These are phyloP conservation scores for Aspergillus mulundensis DNA, from an alignment of 495 filamentous ascomycete genomes.

Conservation along the genomic window DNA sequence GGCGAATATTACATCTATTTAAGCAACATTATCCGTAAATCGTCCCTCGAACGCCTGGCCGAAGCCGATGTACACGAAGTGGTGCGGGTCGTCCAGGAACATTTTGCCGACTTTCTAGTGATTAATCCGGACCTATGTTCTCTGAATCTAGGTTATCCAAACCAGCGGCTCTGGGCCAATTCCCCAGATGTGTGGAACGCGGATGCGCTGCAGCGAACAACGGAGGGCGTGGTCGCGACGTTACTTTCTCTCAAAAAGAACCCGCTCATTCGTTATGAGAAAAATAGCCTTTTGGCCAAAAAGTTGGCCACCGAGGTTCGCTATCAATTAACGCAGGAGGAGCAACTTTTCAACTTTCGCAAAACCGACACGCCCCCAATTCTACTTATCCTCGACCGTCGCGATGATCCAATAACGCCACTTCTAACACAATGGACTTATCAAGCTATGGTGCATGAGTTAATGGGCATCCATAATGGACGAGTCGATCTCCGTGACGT, in stretches of 20 bases:
- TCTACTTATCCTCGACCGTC: conserved; percentile 81
- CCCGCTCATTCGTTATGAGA: conserved; percentile 89
- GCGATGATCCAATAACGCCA: conserved; percentile 95
- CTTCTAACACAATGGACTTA: conserved; percentile 97
- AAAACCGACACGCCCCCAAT: conserved; percentile 94
- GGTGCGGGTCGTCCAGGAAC: conserved; percentile 85
- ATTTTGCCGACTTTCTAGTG: conserved; percentile 92
- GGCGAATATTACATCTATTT: conserved; percentile 97
- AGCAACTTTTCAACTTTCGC: conserved; percentile 95
- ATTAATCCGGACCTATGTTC: conserved; percentile 93
- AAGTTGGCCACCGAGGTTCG: conserved; percentile 89
- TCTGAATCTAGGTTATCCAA: conserved; percentile 68
- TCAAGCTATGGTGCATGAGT: conserved; percentile 97
- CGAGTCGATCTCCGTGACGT: conserved; percentile 82
- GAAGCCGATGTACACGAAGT: conserved; percentile 99
- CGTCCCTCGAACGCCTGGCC: conserved; percentile 86
- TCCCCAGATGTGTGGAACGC: conserved; percentile 86
- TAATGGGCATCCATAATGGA: conserved; percentile 90
- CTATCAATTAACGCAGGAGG: conserved; percentile 91
- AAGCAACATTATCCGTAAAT: conserved; percentile 96
- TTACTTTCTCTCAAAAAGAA: conserved; percentile 91
- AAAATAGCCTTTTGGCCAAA: conserved; percentile 83
- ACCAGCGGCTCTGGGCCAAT: conserved; percentile 68
- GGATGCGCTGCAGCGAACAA: conserved; percentile 76
- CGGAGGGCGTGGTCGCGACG: conserved; percentile 79